These are phyloP conservation scores for Alnus rubra DNA, from an alignment of 306 rosid genomes.

Conservation along the genomic window DNA sequence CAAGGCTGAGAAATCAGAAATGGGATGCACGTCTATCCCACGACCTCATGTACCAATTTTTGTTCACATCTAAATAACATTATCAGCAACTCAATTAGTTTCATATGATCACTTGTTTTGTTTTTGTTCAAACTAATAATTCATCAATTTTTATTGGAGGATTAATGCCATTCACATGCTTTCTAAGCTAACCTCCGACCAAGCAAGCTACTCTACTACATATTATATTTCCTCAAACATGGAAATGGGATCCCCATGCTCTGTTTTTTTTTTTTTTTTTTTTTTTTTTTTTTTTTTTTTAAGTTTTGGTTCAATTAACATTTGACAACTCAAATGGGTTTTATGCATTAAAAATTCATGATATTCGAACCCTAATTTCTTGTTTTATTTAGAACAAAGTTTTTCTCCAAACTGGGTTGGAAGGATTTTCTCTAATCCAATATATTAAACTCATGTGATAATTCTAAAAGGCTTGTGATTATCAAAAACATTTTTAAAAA, in stretches of 20 bases:
- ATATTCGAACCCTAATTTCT: not conserved
- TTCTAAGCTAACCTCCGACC: conserved; percentile 38
- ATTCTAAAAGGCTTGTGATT: too few species aligned
- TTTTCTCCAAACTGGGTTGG: not conserved
- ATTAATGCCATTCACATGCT: conserved; percentile 33
- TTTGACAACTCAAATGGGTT: conserved; percentile 9
- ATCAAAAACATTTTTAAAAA: too few species aligned
- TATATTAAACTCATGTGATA: too few species aligned
- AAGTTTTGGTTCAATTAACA: not conserved
- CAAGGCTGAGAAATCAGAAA: conserved; percentile 32
- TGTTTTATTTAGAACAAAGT: not conserved
- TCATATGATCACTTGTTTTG: not conserved
- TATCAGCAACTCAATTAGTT: not conserved
- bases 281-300: too few species aligned
- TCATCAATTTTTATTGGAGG: not conserved
- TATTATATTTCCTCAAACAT: conserved; percentile 37
- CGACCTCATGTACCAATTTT: not conserved
- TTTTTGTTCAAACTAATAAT: not conserved
- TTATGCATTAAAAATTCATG: not conserved
- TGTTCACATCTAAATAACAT: conserved; percentile 9
- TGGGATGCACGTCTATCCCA: conserved; percentile 62
- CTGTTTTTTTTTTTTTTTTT: not conserved
- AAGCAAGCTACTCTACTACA: conserved; percentile 32
- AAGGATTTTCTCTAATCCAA: too few species aligned
- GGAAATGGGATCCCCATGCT: conserved; percentile 7